Base-by-base conservation (phyloP, 306 rosid genomes). In the Cicer bijugum region DNA sequence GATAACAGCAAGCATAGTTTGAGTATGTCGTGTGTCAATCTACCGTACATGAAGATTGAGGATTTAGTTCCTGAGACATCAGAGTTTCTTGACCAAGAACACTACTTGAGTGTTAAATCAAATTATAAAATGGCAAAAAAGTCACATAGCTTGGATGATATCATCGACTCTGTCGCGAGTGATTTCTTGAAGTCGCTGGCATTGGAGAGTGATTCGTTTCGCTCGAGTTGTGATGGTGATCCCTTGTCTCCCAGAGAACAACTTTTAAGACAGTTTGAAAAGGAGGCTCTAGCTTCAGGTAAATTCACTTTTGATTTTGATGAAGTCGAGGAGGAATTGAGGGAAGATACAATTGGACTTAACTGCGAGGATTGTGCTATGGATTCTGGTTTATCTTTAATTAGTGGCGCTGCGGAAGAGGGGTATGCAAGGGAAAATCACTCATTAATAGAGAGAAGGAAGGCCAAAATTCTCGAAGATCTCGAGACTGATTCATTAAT, bases 401-500 rank as follows among this genome's bases (percentile, higher is more conserved):
- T 85, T 67, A 78, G 83, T 56, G 67, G 86, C 48, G 86, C 82
- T 15, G 82, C 86, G 40, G 96, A 88, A 86, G 91, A 82, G 82
- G 92, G 84, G 72, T 80, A 70, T 62, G 82, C 81, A 59, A 81
- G 78, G 73, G 88, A 1, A 12, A 75, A 82, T 66, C 91, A 73
- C 63, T 78, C 87, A 67, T 75, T 83, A 62, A 62, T 74, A 40
- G 78, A 77, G 75, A 82, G 88, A 86, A 86, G 93, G 76, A 86
- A 84, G 23, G 96, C 86, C 75, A 80, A 84, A 78, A 63, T 84
- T 79, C 87, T 92, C 28, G 96, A 88, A 85, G 88, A 87, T 74
- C 65, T 92, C 76, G 96, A 92, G 83, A 85, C 97, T 9, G 93
- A 86, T 76, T 78, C 81, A 46, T 82, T 88, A 87, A 86, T 89